Evolutionary conservation across 1,284 basidiomycete species (phyloP).

Genomic region (Ustilago bromivora): DNA sequence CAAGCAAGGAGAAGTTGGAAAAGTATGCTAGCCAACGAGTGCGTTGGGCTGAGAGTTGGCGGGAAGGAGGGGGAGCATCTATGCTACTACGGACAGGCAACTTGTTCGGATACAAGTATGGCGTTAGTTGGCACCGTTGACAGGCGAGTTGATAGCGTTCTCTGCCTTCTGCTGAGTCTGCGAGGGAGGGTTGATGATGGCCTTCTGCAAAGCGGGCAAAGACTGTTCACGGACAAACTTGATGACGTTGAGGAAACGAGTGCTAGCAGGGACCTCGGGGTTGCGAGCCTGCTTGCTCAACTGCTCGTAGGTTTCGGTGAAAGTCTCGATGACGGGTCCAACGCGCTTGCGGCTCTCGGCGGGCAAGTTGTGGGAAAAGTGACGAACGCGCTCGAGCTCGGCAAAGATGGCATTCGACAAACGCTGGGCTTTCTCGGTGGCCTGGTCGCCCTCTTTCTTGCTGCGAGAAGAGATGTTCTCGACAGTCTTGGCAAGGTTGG

Average conservation of each 20-base stretch:
- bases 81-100: background rate
- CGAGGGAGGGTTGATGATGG: conserved; percentile 45
- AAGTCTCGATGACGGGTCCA: conserved; percentile 62
- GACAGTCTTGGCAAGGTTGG: conserved; percentile 57
- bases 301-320: conserved; percentile 64
- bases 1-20: background rate
- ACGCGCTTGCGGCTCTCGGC: conserved; percentile 65
- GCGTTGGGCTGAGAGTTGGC: too few relatives aligned
- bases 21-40: background rate
- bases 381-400: conserved; percentile 65
- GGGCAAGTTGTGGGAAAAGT: conserved; percentile 61
- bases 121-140: conserved; percentile 27
- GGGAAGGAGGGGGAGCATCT: too few relatives aligned
- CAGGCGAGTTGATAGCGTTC: conserved; percentile 11
- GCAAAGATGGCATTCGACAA: conserved; percentile 62
- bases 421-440: conserved; percentile 61
- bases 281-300: conserved; percentile 64
- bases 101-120: background rate
- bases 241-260: conserved; percentile 61
- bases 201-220: conserved; percentile 66
- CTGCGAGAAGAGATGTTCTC: conserved; percentile 55
- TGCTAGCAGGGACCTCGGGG: conserved; percentile 54
- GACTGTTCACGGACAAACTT: conserved; percentile 64
- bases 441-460: conserved; percentile 61
- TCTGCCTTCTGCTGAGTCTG: conserved; percentile 29